Base-by-base conservation (phyloP, 2,329 filamentous ascomycete species). In the Cladosporium sp. region DNA sequence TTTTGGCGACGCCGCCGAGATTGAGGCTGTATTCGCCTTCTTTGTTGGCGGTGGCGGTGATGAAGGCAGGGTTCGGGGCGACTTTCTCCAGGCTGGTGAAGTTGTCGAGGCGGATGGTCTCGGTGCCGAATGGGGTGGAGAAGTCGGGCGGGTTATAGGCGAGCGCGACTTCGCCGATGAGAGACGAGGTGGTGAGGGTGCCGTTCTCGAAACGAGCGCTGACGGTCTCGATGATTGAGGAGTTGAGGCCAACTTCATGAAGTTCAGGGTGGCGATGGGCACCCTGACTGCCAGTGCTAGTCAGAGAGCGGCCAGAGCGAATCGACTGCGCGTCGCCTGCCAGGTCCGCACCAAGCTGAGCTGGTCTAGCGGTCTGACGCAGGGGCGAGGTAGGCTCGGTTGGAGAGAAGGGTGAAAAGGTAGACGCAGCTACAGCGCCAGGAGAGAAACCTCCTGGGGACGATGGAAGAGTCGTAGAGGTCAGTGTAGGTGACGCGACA, bases 151-250 rank as follows among this genome's bases (percentile, higher is more conserved):
- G 71, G 50, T 93, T 93, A 67, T 91, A 91, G 18, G 85, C 82
- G 57, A 98, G 80, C 3, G 92, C 93, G 58, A 98, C 83, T 70
- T 98, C 92, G 51, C 93, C 93, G 38, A 84, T 82, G 18, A 96
- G 81, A 52, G 85, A 85, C 12, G 84, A 83, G 42, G 82, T 84
- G 55, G 81, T 86, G 9, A 91, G 71, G 11, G 74, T 75, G 7
- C 88, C 87, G 29, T 85, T 79, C 50, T 91, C 85, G 64, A 96
- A 94, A 47, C 82, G 82, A 12, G 87, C 88, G 54, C 83, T 93
- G n/a, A 97, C 82, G 0, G 86, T 93, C 68, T 98, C 93, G 43
- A 97, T 86, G 49, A 97, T 79, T 12, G 92, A 97, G 3, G 87
- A 83, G 66, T 89, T 93, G 5, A 98, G 75, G 2, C 93, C 92